These are phyloP conservation scores for Tuber borchii DNA, from an alignment of 495 filamentous ascomycete species.

Conservation along the genomic window DNA sequence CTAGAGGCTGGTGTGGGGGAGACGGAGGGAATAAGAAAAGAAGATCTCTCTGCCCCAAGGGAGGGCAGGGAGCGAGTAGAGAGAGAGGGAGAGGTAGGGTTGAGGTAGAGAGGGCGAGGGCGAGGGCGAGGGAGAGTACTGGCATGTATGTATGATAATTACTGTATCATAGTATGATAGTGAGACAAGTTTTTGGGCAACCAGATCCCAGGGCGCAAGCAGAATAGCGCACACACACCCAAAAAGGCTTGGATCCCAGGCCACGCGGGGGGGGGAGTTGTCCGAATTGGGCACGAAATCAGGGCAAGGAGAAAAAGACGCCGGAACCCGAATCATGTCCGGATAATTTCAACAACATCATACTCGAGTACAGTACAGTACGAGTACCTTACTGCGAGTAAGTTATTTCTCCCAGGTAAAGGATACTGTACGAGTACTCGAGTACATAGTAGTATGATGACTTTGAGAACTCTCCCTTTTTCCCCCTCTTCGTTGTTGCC, in stretches of 20 bases:
- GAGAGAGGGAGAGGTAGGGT: not conserved
- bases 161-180: no score
- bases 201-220: not conserved
- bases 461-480: not conserved
- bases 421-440: no score
- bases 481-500: not conserved
- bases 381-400: not conserved
- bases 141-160: no score
- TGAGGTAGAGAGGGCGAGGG: not conserved
- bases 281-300: conserved; percentile 1
- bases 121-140: not conserved
- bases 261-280: not conserved
- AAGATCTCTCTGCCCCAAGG: not conserved
- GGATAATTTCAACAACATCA: not conserved
- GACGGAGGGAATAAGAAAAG: not conserved
- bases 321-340: not conserved
- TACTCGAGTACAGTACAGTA: not conserved
- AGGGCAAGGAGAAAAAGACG: not conserved
- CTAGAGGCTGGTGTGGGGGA: not conserved
- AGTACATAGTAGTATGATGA: no score
- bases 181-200: conserved; percentile 2
- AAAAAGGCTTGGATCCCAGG: not conserved
- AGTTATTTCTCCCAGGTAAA: no score
- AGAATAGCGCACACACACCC: not conserved
- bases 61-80: not conserved